These are phyloP conservation scores for Elsinoe necatrix DNA, from an alignment of 2,329 filamentous ascomycete species.

Conservation along the genomic window DNA sequence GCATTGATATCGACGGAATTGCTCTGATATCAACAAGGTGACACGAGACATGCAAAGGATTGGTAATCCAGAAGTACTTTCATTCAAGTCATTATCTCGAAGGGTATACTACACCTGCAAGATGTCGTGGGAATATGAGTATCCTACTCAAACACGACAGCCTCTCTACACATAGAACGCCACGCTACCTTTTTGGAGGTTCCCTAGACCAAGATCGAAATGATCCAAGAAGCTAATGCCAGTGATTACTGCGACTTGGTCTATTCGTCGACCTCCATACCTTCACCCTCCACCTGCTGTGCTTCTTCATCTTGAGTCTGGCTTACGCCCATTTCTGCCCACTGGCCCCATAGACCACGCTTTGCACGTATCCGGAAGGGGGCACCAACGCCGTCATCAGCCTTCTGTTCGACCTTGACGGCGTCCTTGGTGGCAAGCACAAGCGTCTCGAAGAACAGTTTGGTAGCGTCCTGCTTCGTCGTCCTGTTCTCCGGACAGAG, in stretches of 20 bases:
- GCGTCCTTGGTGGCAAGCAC: slow-evolving; percentile 97
- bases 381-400: slow-evolving; percentile 57
- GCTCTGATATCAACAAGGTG: slow-evolving; percentile 4
- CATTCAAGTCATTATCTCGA: slow-evolving; percentile 6
- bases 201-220: background rate
- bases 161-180: slow-evolving; percentile 2
- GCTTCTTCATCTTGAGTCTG: slow-evolving; percentile 19
- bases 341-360: slow-evolving; percentile 91
- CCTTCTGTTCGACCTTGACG: slow-evolving; percentile 84
- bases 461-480: slow-evolving; percentile 83
- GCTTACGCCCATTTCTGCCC: slow-evolving; percentile 63
- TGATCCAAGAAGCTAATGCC: background rate
- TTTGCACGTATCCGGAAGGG: slow-evolving; percentile 81
- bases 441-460: slow-evolving; percentile 98
- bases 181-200: background rate
- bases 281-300: background rate
- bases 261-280: slow-evolving; percentile 4
- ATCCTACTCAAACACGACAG: slow-evolving; percentile 4
- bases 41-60: background rate
- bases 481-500: slow-evolving; percentile 75
- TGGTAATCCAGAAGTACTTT: background rate
- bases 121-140: background rate
- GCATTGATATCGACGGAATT: slow-evolving; percentile 2
- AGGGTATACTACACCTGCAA: background rate
- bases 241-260: background rate